Evolutionary conservation across 768 basidiomycete species (phyloP).

Genomic region (Russula sp.): DNA sequence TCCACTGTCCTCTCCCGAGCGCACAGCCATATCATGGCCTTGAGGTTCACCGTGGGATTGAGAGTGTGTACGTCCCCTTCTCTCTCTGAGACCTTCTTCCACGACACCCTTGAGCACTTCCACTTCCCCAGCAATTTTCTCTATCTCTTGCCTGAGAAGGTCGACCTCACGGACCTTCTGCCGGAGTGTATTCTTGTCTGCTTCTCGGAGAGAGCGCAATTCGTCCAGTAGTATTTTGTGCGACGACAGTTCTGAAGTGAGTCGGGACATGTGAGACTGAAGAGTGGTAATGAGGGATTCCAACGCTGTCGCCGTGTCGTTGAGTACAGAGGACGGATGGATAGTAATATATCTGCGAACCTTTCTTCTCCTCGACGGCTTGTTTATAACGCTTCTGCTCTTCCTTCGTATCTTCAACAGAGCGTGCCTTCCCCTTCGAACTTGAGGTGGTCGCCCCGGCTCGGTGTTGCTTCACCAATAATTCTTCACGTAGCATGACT

Average conservation of each 20-base stretch:
- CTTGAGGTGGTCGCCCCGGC: slow-evolving; percentile 33
- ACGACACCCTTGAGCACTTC: slow-evolving; percentile 83
- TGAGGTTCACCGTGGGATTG: neutral
- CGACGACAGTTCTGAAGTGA: slow-evolving; percentile 76
- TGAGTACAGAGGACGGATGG: neutral
- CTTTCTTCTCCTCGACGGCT: slow-evolving; percentile 86
- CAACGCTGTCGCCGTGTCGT: slow-evolving; percentile 50
- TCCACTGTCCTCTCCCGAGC: neutral
- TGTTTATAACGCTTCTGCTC: slow-evolving; percentile 57
- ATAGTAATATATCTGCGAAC: slow-evolving; percentile 40
- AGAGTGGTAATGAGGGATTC: slow-evolving; percentile 76
- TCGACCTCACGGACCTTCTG: slow-evolving; percentile 67
- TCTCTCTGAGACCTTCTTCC: slow-evolving; percentile 78
- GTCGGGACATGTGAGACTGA: slow-evolving; percentile 68
- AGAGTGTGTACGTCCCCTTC: slow-evolving; percentile 49
- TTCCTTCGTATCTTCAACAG: slow-evolving; percentile 16
- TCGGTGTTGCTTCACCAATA: slow-evolving; percentile 36
- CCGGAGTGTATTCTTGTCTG: slow-evolving; percentile 54
- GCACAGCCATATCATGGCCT: neutral
- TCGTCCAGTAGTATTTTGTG: slow-evolving; percentile 70
- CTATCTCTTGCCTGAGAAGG: slow-evolving; percentile 69
- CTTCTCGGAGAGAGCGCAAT: slow-evolving; percentile 59
- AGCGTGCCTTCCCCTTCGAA: slow-evolving; percentile 42
- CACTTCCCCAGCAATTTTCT: slow-evolving; percentile 79
- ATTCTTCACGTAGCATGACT: slow-evolving; percentile 55